Evolutionary conservation across 2,329 filamentous ascomycete species (phyloP).

Genomic region (Coniochaeta sp.): DNA sequence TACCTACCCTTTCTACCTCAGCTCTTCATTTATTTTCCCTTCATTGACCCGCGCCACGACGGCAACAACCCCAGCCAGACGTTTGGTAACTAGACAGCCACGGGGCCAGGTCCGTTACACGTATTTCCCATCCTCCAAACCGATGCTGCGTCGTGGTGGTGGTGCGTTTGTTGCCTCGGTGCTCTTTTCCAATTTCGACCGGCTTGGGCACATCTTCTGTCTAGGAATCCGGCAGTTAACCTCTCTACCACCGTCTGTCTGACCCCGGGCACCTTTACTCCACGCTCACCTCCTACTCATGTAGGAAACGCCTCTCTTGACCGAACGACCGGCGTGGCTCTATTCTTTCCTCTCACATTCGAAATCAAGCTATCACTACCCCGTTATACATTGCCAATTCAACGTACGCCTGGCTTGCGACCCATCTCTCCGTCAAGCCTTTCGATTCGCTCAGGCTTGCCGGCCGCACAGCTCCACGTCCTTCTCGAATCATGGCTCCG

Average conservation of each 20-base stretch:
- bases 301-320: neutral
- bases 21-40: neutral
- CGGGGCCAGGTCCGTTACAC: neutral
- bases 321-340: neutral
- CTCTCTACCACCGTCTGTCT: neutral
- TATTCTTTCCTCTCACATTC: neutral
- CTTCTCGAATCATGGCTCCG: conserved; percentile 12
- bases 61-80: neutral
- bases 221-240: neutral
- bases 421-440: neutral
- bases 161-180: neutral
- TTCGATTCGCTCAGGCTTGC: neutral
- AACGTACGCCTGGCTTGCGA: neutral
- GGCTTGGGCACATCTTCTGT: neutral
- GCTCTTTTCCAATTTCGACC: neutral
- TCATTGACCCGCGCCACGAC: neutral
- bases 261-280: neutral
- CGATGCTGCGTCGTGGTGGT: neutral
- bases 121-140: neutral
- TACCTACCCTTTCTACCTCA: neutral
- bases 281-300: neutral
- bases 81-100: neutral
- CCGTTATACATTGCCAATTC: neutral
- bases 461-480: neutral
- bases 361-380: neutral